Conservation (phyloP, 768 basidiomycete genomes). For the Serendipita vermifera region DNA sequence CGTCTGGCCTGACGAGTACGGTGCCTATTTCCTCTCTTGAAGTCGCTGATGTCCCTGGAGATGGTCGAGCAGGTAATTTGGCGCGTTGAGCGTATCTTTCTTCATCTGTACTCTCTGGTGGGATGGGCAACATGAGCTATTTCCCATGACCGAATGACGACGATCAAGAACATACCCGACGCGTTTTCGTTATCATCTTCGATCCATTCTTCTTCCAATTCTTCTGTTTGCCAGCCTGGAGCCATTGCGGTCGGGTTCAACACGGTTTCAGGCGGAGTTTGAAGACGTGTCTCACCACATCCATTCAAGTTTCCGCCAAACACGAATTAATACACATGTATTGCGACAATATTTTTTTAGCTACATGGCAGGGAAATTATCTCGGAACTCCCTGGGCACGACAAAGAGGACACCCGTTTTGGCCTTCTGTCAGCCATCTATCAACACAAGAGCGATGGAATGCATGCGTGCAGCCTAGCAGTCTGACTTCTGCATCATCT, state of each 20-base stretch:
- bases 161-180: conserved; percentile 12
- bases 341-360: too few species aligned
- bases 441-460: neutral
- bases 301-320: neutral
- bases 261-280: conserved; percentile 6
- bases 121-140: conserved; percentile 25
- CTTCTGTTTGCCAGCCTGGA: conserved; percentile 80
- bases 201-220: conserved; percentile 86
- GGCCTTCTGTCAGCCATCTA: neutral
- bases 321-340: neutral
- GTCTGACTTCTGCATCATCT: neutral
- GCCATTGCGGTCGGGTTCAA: neutral
- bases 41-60: conserved; percentile 15
- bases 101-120: conserved; percentile 25
- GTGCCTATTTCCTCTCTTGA: neutral
- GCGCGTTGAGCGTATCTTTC: conserved; percentile 34
- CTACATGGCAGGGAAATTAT: too few species aligned
- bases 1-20: conserved; percentile 26
- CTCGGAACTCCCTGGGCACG: neutral
- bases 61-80: conserved; percentile 49
- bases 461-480: neutral
- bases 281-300: neutral
- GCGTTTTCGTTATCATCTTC: conserved; percentile 38
- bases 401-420: neutral
- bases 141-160: conserved; percentile 23